phyloP scores from a whole-genome alignment of 768 basidiomycete genomes.

The Termitomyces sp. region DNA sequence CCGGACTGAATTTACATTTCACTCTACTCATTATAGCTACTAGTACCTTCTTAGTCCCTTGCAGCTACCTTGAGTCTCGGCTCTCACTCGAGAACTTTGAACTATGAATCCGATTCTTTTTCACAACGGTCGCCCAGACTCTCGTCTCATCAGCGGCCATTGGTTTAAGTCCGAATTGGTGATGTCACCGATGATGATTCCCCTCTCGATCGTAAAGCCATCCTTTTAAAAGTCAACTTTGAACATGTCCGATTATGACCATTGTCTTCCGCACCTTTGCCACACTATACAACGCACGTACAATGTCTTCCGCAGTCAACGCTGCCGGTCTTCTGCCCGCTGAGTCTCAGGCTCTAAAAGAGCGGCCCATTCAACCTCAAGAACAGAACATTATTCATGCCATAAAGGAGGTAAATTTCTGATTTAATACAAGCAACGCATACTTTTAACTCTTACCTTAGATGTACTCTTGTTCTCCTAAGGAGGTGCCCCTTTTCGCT shows the following conservation, averaged over 20 bases:
- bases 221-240: neutral
- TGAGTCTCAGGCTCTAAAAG: neutral
- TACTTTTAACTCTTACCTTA: neutral
- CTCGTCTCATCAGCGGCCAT: too few relatives aligned
- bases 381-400: neutral
- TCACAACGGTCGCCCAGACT: too few relatives aligned
- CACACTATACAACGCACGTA: neutral
- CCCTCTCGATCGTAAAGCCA: neutral
- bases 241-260: neutral
- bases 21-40: too few relatives aligned
- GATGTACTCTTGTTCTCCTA: neutral
- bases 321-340: neutral
- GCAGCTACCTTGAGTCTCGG: too few relatives aligned
- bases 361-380: neutral
- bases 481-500: neutral
- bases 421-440: neutral
- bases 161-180: neutral
- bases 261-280: neutral
- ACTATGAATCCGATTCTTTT: too few relatives aligned
- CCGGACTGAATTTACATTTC: too few relatives aligned
- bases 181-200: constrained; percentile 4
- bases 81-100: too few relatives aligned
- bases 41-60: too few relatives aligned
- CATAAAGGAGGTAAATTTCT: neutral
- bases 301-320: neutral